Percentiles rank a stretch among this genome's conserved stretches.
Evolutionary conservation across 768 basidiomycete species (phyloP).

Genomic region (Mycena filopes): DNA sequence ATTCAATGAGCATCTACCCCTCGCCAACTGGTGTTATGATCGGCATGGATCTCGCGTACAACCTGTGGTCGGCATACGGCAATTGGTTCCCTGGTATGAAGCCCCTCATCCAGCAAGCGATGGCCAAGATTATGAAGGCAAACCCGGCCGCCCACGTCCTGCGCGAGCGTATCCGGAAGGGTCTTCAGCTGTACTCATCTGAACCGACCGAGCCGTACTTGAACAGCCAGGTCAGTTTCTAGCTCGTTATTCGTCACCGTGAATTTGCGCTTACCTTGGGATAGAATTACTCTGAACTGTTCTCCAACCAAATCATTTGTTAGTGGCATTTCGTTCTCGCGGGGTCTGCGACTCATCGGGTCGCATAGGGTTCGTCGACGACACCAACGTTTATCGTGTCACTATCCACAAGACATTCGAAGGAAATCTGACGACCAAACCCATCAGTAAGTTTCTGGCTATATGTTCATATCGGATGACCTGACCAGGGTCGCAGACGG

Average conservation of each 20-base stretch:
- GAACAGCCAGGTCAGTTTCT: conserved; percentile 80
- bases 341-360: background rate
- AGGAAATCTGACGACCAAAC: conserved; percentile 99
- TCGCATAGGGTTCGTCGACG: conserved; percentile 91
- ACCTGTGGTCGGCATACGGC: conserved; percentile 97
- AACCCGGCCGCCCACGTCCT: conserved; percentile 98
- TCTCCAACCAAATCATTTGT: conserved; percentile 99
- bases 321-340: conserved; percentile 35
- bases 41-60: conserved; percentile 98
- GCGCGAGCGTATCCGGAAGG: conserved; percentile 98
- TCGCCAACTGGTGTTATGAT: conserved; percentile 99
- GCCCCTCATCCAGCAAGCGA: conserved; percentile 96
- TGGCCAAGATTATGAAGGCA: conserved; percentile 99
- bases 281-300: conserved; percentile 92
- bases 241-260: background rate
- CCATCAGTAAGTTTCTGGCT: conserved; percentile 75
- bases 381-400: conserved; percentile 99
- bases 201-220: conserved; percentile 99
- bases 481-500: conserved; percentile 64
- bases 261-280: conserved; percentile 14
- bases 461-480: conserved; percentile 1
- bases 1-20: conserved; percentile 99
- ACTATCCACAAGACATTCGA: conserved; percentile 99
- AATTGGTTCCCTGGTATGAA: conserved; percentile 99
- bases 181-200: conserved; percentile 97